A percentile compares a stretch with the other conserved stretches of the same genome.
phyloP scores from a whole-genome alignment of 768 basidiomycete species.

The Podaxis carcinomalis region DNA sequence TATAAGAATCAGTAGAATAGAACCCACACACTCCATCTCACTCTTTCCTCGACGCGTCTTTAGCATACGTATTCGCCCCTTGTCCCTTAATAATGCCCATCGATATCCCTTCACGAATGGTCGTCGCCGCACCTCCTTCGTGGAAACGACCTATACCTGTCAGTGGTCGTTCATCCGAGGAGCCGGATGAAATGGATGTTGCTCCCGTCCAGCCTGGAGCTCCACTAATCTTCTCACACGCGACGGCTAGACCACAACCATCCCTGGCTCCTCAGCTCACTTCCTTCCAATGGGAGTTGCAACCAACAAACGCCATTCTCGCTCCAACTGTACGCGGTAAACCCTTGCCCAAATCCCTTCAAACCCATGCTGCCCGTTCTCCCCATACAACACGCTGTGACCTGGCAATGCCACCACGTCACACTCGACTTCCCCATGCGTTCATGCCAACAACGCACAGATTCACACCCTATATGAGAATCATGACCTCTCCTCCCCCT shows the following conservation, averaged over 20 bases:
- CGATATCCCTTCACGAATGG: background rate
- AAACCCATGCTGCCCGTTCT: background rate
- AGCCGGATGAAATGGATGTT: background rate
- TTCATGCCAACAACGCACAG: background rate
- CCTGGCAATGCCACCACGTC: background rate
- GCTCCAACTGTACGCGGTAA: background rate
- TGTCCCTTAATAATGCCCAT: background rate
- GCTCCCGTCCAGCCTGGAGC: background rate
- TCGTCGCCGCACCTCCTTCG: background rate
- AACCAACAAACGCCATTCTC: background rate
- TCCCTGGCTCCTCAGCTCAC: background rate
- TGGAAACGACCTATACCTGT: background rate
- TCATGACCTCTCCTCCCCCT: background rate
- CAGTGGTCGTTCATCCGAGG: background rate
- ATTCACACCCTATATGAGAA: background rate
- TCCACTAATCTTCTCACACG: background rate
- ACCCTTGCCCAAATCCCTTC: background rate
- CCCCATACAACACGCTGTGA: background rate
- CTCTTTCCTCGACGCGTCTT: background rate
- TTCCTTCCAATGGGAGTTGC: background rate
- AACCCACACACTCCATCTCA: background rate
- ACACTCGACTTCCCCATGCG: background rate
- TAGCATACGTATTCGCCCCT: background rate
- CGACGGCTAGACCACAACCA: background rate
- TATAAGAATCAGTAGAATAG: background rate